These are phyloP conservation scores for Lactuca saligna DNA, from an alignment of 129 eudicot genomes.

Conservation along the genomic window DNA sequence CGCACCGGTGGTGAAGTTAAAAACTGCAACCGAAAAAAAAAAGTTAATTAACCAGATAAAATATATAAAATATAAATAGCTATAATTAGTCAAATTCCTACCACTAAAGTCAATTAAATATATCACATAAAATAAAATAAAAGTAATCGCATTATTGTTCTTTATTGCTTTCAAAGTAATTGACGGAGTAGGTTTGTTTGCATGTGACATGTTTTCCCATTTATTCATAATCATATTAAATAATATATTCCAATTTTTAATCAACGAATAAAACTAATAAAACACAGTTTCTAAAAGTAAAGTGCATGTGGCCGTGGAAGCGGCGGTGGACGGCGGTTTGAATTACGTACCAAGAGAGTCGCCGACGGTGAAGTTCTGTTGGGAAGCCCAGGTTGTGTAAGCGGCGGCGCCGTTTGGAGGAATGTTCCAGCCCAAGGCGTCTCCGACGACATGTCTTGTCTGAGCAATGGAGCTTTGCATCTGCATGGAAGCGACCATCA, in stretches of 20 bases:
- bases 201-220: constrained; percentile 19
- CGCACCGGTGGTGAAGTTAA: constrained; percentile 45
- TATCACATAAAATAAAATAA: background rate
- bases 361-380: constrained; percentile 45
- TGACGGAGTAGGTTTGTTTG: constrained; percentile 26
- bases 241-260: background rate
- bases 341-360: constrained; percentile 45
- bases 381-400: constrained; percentile 52
- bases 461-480: constrained; percentile 50
- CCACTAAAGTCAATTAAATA: constrained; percentile 14
- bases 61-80: constrained; percentile 9
- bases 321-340: background rate
- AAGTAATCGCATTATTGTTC: constrained; percentile 7
- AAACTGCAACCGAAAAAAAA: constrained; percentile 33
- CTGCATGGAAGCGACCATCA: constrained; percentile 37
- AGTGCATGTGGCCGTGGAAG: background rate
- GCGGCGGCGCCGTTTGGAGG: constrained; percentile 36
- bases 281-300: background rate
- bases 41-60: background rate
- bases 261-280: background rate
- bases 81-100: constrained; percentile 12
- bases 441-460: constrained; percentile 61
- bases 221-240: background rate
- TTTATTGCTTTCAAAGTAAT: background rate
- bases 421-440: constrained; percentile 49